These are phyloP conservation scores for Arxiozyma telluris DNA, from an alignment of 1,139 yeast species.

Conservation along the genomic window DNA sequence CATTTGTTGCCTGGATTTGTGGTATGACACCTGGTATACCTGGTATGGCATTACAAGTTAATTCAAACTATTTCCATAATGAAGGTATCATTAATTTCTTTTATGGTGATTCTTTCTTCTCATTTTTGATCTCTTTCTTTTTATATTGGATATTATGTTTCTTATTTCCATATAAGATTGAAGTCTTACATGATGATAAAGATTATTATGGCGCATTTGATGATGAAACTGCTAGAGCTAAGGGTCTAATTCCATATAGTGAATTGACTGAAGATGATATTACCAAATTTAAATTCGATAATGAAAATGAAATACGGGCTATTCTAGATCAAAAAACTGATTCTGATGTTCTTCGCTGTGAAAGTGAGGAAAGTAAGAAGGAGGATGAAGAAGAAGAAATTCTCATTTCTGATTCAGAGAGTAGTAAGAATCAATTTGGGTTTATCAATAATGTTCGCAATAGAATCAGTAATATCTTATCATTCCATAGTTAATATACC, in stretches of 20 bases:
- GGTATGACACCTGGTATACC: slow-evolving; percentile 40
- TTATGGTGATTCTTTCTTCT: slow-evolving; percentile 36
- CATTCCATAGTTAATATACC: too few species aligned
- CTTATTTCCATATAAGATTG: slow-evolving; percentile 34
- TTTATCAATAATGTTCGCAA: too few species aligned
- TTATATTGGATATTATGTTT: slow-evolving; percentile 32
- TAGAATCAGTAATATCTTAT: too few species aligned
- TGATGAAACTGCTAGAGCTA: slow-evolving; percentile 31
- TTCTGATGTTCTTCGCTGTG: too few species aligned
- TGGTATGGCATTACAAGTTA: slow-evolving; percentile 34
- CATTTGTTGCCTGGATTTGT: slow-evolving; percentile 34
- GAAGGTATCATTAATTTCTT: slow-evolving; percentile 36
- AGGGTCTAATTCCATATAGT: slow-evolving; percentile 27
- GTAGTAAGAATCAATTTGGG: too few species aligned
- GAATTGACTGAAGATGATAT: slow-evolving; percentile 25
- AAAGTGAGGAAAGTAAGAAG: too few species aligned
- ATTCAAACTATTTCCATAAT: slow-evolving; percentile 24
- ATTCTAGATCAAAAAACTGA: too few species aligned
- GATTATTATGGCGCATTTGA: slow-evolving; percentile 37
- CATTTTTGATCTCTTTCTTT: slow-evolving; percentile 36
- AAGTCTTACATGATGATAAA: slow-evolving; percentile 31
- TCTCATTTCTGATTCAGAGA: too few species aligned
- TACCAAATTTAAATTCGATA: slow-evolving; percentile 8
- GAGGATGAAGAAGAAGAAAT: too few species aligned
- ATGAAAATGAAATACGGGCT: neutral